Evolutionary conservation across 2,329 filamentous ascomycete genomes (phyloP).

Genomic region (Colletotrichum tropicicola): DNA sequence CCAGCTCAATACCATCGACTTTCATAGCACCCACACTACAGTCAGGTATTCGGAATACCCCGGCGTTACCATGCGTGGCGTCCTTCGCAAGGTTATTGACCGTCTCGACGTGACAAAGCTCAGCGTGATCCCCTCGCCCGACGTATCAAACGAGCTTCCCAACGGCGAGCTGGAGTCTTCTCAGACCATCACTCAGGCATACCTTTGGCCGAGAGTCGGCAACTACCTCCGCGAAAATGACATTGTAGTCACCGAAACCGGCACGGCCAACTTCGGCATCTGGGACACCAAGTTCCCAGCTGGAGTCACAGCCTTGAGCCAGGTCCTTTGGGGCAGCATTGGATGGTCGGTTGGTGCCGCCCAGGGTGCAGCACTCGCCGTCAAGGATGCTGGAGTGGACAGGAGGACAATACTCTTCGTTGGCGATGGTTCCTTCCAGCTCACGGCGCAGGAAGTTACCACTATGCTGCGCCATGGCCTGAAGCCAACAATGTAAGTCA

Average conservation of each 20-base stretch:
- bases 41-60: conserved; percentile 85
- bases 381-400: conserved; percentile 67
- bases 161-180: conserved; percentile 48
- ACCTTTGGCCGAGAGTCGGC: conserved; percentile 81
- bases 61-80: conserved; percentile 79
- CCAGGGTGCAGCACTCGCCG: conserved; percentile 76
- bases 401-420: conserved; percentile 83
- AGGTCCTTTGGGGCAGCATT: conserved; percentile 78
- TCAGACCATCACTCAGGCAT: conserved; percentile 70
- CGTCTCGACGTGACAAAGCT: conserved; percentile 67
- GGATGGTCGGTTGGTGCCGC: conserved; percentile 68
- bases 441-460: conserved; percentile 84
- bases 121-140: conserved; percentile 60
- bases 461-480: conserved; percentile 83
- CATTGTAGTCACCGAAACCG: conserved; percentile 86
- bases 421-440: conserved; percentile 88
- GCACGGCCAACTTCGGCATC: conserved; percentile 88
- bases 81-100: conserved; percentile 75
- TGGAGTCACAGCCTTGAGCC: conserved; percentile 81
- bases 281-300: conserved; percentile 84
- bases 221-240: conserved; percentile 78
- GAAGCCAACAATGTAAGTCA: conserved; percentile 76
- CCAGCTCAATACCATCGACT: conserved; percentile 81
- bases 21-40: conserved; percentile 77
- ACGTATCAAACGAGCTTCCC: conserved; percentile 60